Conservation (phyloP, 2,329 filamentous ascomycete species). For the Teratosphaeria epicoccoides region DNA sequence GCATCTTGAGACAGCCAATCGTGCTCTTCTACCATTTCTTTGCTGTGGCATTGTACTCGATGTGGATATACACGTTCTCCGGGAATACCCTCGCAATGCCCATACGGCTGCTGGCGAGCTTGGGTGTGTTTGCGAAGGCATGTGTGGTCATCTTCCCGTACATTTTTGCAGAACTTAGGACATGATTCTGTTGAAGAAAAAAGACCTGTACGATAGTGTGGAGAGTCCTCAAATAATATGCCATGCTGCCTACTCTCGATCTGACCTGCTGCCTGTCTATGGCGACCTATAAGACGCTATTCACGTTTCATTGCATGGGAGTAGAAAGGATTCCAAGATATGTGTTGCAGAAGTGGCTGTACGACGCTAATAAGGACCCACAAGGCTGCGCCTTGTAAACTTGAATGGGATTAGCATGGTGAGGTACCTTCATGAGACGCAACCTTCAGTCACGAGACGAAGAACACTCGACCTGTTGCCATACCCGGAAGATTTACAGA, state of each 20-base stretch:
- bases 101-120: slow-evolving; percentile 28
- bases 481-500: background rate
- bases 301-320: background rate
- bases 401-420: too few species aligned
- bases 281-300: background rate
- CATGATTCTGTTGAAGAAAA: background rate
- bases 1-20: slow-evolving; percentile 65
- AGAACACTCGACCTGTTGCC: background rate
- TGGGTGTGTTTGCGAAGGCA: slow-evolving; percentile 43
- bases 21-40: slow-evolving; percentile 91
- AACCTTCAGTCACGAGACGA: background rate
- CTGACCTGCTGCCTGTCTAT: background rate
- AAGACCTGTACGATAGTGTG: background rate
- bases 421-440: too few species aligned
- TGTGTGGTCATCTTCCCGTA: slow-evolving; percentile 43
- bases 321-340: too few species aligned
- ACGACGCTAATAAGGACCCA: background rate
- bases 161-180: slow-evolving; percentile 28
- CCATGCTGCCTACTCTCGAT: background rate
- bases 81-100: slow-evolving; percentile 33
- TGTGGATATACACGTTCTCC: slow-evolving; percentile 55
- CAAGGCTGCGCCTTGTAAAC: background rate
- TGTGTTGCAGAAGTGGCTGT: background rate
- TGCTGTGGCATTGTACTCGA: slow-evolving; percentile 75
- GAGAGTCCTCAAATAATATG: background rate